Percentiles rank a stretch among this genome's conserved stretches.
Conservation (phyloP, 2,329 filamentous ascomycete species). For the Camptophora hylomeconis region DNA sequence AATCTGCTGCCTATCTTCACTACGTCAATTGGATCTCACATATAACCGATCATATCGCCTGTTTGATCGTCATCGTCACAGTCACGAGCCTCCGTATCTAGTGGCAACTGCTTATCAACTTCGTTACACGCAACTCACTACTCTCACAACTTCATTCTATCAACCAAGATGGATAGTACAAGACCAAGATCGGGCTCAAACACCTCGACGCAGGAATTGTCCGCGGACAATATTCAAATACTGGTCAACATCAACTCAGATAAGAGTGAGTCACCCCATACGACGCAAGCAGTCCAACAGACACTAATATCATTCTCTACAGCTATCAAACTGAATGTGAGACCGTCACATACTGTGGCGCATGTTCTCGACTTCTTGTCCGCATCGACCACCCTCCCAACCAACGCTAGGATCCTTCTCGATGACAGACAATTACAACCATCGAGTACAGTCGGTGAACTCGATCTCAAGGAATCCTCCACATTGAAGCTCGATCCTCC, state of each 20-base stretch:
- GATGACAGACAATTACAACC: constrained; percentile 42
- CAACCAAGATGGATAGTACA: no score
- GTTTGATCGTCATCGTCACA: no score
- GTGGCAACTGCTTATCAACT: no score
- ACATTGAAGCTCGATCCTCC: constrained; percentile 26
- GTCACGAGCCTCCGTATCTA: no score
- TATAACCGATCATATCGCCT: no score
- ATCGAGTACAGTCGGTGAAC: constrained; percentile 16
- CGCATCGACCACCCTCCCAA: constrained; percentile 40
- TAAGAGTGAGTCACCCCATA: constrained; percentile 35
- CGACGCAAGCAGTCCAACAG: constrained; percentile 4
- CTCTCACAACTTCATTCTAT: no score
- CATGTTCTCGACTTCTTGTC: constrained; percentile 45
- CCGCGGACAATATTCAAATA: constrained; percentile 44
- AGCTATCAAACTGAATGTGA: constrained; percentile 46
- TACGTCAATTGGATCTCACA: no score
- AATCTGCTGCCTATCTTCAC: no score
- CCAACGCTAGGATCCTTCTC: constrained; percentile 42
- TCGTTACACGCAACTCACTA: no score
- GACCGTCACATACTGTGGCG: constrained; percentile 39
- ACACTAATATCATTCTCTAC: constrained; percentile 9
- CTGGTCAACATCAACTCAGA: constrained; percentile 48
- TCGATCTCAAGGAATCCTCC: constrained; percentile 14
- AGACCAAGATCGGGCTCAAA: no score
- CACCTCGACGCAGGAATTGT: no score